These are phyloP conservation scores for Cutaneotrichosporon cutaneum DNA, from an alignment of 1,284 basidiomycete genomes.

Conservation along the genomic window DNA sequence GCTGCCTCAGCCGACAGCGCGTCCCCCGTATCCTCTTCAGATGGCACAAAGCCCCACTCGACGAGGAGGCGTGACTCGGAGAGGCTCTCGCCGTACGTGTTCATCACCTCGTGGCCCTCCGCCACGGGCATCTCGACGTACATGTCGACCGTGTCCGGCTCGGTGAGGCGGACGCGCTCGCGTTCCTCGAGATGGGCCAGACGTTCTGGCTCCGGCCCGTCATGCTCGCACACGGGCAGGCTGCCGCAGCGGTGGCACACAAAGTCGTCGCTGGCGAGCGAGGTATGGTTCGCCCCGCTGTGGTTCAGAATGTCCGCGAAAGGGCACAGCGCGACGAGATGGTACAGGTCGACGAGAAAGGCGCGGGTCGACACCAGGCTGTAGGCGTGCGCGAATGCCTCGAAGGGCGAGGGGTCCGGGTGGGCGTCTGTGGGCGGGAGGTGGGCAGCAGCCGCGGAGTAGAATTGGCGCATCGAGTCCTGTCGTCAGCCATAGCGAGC, in stretches of 20 bases:
- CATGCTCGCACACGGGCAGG: slow-evolving; percentile 69
- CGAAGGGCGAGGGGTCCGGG: slow-evolving; percentile 48
- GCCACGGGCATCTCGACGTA: slow-evolving; percentile 34
- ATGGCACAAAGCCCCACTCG: slow-evolving; percentile 67
- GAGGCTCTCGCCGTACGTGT: slow-evolving; percentile 75
- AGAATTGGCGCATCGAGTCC: slow-evolving; percentile 40
- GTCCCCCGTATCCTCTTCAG: slow-evolving; percentile 1
- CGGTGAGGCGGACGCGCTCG: slow-evolving; percentile 18
- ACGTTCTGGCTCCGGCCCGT: slow-evolving; percentile 48
- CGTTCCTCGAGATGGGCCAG: slow-evolving; percentile 32
- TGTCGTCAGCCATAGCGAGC: slow-evolving; percentile 31
- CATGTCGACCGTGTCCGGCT: slow-evolving; percentile 48
- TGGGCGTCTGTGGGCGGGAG: slow-evolving; percentile 34
- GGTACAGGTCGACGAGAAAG: slow-evolving; percentile 82
- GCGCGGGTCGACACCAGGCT: slow-evolving; percentile 80
- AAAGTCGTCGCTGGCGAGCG: slow-evolving; percentile 69
- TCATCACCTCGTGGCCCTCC: slow-evolving; percentile 68
- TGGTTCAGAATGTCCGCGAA: slow-evolving; percentile 92
- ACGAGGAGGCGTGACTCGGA: slow-evolving; percentile 67
- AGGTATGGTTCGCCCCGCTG: slow-evolving; percentile 26
- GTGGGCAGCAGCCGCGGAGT: slow-evolving; percentile 24
- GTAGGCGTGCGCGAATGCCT: slow-evolving; percentile 68
- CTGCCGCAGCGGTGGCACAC: slow-evolving; percentile 81
- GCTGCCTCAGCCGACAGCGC: slow-evolving; percentile 32
- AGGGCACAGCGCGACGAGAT: slow-evolving; percentile 81